phyloP scores from a whole-genome alignment of 2,329 filamentous ascomycete genomes.

The Colletotrichum orchidophilum region DNA sequence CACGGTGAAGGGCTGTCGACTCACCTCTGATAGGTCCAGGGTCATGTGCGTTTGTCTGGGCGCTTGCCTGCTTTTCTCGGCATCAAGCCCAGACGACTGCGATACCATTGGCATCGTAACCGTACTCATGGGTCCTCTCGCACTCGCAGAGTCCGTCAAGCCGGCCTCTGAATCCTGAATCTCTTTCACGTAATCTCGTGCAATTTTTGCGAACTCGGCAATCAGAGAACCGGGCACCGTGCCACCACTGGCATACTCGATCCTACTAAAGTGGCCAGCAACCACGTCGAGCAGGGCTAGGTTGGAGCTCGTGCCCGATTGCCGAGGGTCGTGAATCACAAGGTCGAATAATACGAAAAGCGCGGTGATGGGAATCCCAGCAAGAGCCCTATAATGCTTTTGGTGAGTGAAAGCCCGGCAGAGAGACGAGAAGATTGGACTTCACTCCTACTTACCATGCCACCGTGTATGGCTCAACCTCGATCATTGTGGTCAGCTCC shows the following conservation, averaged over 20 bases:
- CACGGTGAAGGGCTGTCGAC: accelerated
- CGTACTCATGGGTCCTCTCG: not conserved
- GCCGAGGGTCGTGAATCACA: slow-evolving; percentile 47
- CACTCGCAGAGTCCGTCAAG: not conserved
- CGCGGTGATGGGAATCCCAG: slow-evolving; percentile 46
- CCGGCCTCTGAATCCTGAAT: slow-evolving; percentile 26
- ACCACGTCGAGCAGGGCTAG: slow-evolving; percentile 51
- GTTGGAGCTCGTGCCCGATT: slow-evolving; percentile 46
- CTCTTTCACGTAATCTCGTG: slow-evolving; percentile 49
- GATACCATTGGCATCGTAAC: not conserved
- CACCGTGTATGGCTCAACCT: slow-evolving; percentile 42
- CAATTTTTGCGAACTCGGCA: slow-evolving; percentile 52
- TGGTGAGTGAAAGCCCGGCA: not conserved
- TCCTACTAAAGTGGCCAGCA: slow-evolving; percentile 52
- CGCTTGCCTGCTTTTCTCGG: not conserved
- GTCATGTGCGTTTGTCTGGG: not conserved
- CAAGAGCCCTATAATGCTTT: slow-evolving; percentile 40
- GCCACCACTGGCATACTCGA: slow-evolving; percentile 50
- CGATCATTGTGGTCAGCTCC: slow-evolving; percentile 41
- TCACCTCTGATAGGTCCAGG: not conserved
- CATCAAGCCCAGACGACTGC: not conserved
- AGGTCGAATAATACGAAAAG: slow-evolving; percentile 54
- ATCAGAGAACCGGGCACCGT: slow-evolving; percentile 48
- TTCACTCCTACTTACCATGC: slow-evolving; percentile 36
- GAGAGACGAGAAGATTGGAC: not conserved